These are phyloP conservation scores for Colletotrichum phormii DNA, from an alignment of 2,329 filamentous ascomycete species.

Conservation along the genomic window DNA sequence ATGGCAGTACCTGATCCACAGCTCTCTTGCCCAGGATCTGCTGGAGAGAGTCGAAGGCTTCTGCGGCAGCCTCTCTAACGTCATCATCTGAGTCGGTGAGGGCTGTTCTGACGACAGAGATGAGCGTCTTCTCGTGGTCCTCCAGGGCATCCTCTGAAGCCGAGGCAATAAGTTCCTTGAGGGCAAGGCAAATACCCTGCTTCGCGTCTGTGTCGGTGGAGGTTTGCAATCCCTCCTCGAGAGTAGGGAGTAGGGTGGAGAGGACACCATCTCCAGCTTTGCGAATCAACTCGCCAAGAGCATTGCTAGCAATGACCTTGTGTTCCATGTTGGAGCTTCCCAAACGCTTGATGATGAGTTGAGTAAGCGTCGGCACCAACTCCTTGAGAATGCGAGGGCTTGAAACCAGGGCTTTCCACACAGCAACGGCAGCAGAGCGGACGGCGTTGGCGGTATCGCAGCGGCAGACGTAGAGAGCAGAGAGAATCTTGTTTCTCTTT, in stretches of 20 bases:
- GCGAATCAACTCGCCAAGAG: slow-evolving; percentile 94
- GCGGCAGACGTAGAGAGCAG: slow-evolving; percentile 96
- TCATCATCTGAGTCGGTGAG: slow-evolving; percentile 90
- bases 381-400: slow-evolving; percentile 94
- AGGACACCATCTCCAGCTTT: slow-evolving; percentile 96
- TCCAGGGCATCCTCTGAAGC: slow-evolving; percentile 90
- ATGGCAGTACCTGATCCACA: slow-evolving; percentile 94
- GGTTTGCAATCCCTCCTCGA: slow-evolving; percentile 89
- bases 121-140: slow-evolving; percentile 94
- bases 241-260: slow-evolving; percentile 85
- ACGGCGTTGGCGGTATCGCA: slow-evolving; percentile 96
- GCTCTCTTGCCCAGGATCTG: slow-evolving; percentile 93
- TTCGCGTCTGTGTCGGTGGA: slow-evolving; percentile 93
- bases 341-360: slow-evolving; percentile 92
- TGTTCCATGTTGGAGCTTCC: slow-evolving; percentile 98
- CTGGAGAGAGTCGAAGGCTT: slow-evolving; percentile 96
- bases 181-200: slow-evolving; percentile 96
- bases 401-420: slow-evolving; percentile 97
- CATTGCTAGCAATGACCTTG: slow-evolving; percentile 98
- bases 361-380: slow-evolving; percentile 91
- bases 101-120: slow-evolving; percentile 92
- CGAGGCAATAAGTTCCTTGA: slow-evolving; percentile 92
- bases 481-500: slow-evolving; percentile 95
- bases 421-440: slow-evolving; percentile 86
- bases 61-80: slow-evolving; percentile 93